A percentile compares a stretch with the other conserved stretches of the same genome.
Evolutionary conservation across 2,329 filamentous ascomycete species (phyloP).

Genomic region (Gnomoniopsis sp.): DNA sequence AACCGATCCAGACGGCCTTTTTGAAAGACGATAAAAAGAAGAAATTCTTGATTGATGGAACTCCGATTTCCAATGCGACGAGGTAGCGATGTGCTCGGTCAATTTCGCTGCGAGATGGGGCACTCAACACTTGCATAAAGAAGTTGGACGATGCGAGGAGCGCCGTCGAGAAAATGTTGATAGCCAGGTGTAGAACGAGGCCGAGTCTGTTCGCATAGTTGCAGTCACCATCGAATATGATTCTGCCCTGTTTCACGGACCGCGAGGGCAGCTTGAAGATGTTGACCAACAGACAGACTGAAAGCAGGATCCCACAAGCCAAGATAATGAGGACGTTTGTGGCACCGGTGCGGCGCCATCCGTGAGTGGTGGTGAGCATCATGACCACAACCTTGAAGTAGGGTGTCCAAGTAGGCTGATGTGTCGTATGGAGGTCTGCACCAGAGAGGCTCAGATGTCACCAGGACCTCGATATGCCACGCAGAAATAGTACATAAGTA

Average conservation of each 20-base stretch:
- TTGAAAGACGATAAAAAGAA: slow-evolving; percentile 20
- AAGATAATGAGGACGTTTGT: neutral
- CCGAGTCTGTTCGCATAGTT: neutral
- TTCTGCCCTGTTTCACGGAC: neutral
- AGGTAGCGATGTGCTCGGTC: slow-evolving; percentile 42
- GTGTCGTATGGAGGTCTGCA: too few relatives aligned
- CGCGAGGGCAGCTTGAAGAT: neutral
- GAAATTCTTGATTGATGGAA: slow-evolving; percentile 38
- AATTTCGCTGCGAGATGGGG: slow-evolving; percentile 47
- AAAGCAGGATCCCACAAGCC: neutral
- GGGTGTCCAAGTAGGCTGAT: neutral
- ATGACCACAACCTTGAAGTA: neutral
- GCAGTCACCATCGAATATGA: neutral
- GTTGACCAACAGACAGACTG: neutral
- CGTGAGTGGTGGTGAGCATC: neutral
- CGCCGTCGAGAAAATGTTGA: neutral
- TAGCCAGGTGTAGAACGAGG: neutral
- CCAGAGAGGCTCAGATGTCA: too few relatives aligned
- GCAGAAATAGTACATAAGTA: too few relatives aligned
- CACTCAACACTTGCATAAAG: slow-evolving; percentile 47
- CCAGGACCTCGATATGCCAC: too few relatives aligned
- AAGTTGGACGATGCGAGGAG: slow-evolving; percentile 45
- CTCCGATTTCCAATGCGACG: slow-evolving; percentile 41
- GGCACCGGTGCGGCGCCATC: neutral
- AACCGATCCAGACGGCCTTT: slow-evolving; percentile 18